phyloP scores from a whole-genome alignment of 768 basidiomycete genomes.

The Russula brevipes region DNA sequence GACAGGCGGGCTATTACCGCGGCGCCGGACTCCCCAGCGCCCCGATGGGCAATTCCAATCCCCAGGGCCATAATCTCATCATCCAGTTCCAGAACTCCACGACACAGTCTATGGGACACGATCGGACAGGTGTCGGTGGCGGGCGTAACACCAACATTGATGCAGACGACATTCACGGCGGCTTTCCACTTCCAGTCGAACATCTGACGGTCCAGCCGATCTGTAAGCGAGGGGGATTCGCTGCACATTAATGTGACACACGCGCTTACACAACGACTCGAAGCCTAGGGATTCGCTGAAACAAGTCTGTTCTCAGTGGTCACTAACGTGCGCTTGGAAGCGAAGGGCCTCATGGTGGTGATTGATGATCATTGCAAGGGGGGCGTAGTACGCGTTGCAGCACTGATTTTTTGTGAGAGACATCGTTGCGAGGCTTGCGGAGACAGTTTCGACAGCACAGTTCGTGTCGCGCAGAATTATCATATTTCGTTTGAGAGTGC shows the following conservation, averaged over 20 bases:
- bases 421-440: background rate
- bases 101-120: constrained; percentile 17
- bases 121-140: constrained; percentile 21
- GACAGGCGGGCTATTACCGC: constrained; percentile 12
- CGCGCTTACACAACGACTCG: background rate
- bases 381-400: background rate
- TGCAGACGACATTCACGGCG: background rate
- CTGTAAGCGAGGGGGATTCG: constrained; percentile 4
- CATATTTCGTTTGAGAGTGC: background rate
- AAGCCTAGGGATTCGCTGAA: constrained; percentile 9
- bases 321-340: background rate
- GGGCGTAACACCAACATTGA: constrained; percentile 7
- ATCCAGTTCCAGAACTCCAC: constrained; percentile 10
- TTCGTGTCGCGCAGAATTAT: constrained; percentile 11
- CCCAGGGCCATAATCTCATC: constrained; percentile 1
- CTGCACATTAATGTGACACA: background rate
- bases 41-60: constrained; percentile 11
- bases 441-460: background rate
- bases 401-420: background rate
- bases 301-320: background rate
- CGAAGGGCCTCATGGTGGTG: background rate
- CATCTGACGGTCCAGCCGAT: constrained; percentile 1
- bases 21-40: constrained; percentile 13
- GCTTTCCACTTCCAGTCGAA: constrained; percentile 5
- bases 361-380: background rate